A percentile compares a stretch with the other conserved stretches of the same genome.
Conservation (phyloP, 2,329 filamentous ascomycete species). For the Pestalotiopsis fici region DNA sequence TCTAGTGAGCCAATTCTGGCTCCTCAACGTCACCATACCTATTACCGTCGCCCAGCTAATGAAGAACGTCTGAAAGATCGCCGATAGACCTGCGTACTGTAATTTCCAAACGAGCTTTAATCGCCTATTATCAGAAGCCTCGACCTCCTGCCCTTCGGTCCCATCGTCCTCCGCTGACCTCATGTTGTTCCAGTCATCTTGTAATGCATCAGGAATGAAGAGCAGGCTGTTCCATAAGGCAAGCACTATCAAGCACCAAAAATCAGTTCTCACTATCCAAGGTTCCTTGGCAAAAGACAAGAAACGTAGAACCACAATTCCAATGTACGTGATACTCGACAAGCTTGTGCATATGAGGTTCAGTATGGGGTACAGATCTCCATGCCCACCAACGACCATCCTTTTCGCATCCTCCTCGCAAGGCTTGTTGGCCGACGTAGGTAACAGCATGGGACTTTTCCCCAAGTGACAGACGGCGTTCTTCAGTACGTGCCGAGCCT, state of each 20-base stretch:
- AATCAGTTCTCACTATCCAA: background rate
- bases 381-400: background rate
- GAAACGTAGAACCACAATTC: background rate
- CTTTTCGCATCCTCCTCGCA: background rate
- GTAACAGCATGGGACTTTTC: background rate
- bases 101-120: background rate
- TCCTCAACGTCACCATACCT: background rate
- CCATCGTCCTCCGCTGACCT: background rate
- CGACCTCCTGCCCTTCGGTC: background rate
- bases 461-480: background rate
- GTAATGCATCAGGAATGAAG: background rate
- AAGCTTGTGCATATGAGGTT: background rate
- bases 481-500: background rate
- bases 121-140: background rate
- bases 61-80: background rate
- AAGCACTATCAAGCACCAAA: background rate
- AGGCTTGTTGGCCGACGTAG: background rate
- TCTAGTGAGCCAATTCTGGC: conserved; percentile 9
- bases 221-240: background rate
- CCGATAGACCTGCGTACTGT: background rate
- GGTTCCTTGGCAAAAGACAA: background rate
- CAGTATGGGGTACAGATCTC: background rate
- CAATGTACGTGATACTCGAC: background rate
- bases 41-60: conserved; percentile 1
- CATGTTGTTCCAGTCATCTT: background rate